A percentile compares a stretch with the other conserved stretches of the same genome.
These are phyloP conservation scores for Haemoproteus tartakovskyi DNA, from an alignment of 169 alveolate species.

Conservation along the genomic window DNA sequence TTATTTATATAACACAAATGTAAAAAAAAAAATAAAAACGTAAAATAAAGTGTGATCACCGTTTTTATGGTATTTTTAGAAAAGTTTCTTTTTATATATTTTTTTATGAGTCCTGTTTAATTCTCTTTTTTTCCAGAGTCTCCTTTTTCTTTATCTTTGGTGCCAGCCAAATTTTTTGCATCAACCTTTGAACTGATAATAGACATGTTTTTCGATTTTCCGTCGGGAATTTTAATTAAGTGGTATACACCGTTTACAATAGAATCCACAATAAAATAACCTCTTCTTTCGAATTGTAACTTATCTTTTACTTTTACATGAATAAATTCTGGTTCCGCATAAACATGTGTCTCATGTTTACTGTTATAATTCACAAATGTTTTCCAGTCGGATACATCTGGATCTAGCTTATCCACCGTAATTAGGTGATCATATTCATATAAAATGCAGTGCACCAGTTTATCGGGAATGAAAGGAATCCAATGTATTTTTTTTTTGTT, in stretches of 20 bases:
- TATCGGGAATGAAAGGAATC: slow-evolving; percentile 78
- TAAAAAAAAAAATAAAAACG: too few relatives aligned
- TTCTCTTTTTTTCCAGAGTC: neutral
- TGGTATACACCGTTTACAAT: slow-evolving; percentile 70
- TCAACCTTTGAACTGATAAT: slow-evolving; percentile 33
- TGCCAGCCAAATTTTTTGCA: slow-evolving; percentile 40
- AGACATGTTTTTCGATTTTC: slow-evolving; percentile 77
- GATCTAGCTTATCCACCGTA: slow-evolving; percentile 89
- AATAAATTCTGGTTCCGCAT: slow-evolving; percentile 82
- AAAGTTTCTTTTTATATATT: too few relatives aligned
- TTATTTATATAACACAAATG: too few relatives aligned
- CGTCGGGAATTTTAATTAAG: slow-evolving; percentile 92
- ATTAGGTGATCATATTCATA: slow-evolving; percentile 94
- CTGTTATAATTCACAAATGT: slow-evolving; percentile 77
- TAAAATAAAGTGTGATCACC: too few relatives aligned
- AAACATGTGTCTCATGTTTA: slow-evolving; percentile 80
- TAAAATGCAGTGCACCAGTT: slow-evolving; percentile 72
- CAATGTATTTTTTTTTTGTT: slow-evolving; percentile 92
- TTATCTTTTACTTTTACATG: slow-evolving; percentile 78
- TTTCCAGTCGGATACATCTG: slow-evolving; percentile 80
- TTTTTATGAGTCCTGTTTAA: too few relatives aligned
- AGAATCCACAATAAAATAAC: slow-evolving; percentile 92
- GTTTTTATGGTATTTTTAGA: too few relatives aligned
- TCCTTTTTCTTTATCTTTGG: neutral
- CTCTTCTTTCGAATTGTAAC: slow-evolving; percentile 97